A percentile compares a stretch with the other conserved stretches of the same genome.
phyloP scores from a whole-genome alignment of 192 early-diverging fungal genomes.

The Coemansia sp. region DNA sequence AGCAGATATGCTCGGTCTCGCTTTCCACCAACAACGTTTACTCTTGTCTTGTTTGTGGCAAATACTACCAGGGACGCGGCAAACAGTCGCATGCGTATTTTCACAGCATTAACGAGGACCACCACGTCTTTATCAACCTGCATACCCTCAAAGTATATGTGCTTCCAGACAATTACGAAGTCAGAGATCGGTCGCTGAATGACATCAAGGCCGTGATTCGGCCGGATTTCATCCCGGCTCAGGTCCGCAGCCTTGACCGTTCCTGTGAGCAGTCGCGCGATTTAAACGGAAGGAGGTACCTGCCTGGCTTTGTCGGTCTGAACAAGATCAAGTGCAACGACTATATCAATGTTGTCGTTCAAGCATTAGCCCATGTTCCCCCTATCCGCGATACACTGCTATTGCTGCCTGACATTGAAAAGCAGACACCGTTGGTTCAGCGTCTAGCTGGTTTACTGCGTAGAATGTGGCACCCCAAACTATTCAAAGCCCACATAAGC shows the following conservation, averaged over 20 bases:
- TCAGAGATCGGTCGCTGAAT: conserved; percentile 76
- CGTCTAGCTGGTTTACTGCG: conserved; percentile 76
- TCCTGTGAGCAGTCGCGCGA: conserved; percentile 63
- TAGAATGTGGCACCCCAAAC: conserved; percentile 90
- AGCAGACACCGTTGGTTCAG: conserved; percentile 63
- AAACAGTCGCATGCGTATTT: conserved; percentile 90
- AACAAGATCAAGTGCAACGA: conserved; percentile 96
- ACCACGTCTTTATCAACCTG: conserved; percentile 95
- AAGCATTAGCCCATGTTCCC: conserved; percentile 81
- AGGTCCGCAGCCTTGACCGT: conserved; percentile 69
- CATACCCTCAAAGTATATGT: conserved; percentile 83
- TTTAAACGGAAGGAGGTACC: conserved; percentile 79
- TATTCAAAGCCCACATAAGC: conserved; percentile 92
- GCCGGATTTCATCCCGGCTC: conserved; percentile 71
- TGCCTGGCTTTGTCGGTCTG: conserved; percentile 90
- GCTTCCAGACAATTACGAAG: conserved; percentile 93
- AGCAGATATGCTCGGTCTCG: conserved; percentile 95
- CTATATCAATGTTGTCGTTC: conserved; percentile 90
- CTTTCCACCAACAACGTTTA: conserved; percentile 93
- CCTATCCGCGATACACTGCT: conserved; percentile 85
- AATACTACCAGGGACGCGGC: conserved; percentile 93
- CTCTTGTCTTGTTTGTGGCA: conserved; percentile 94
- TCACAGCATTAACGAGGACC: conserved; percentile 91
- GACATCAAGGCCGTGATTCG: conserved; percentile 91
- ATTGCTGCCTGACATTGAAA: conserved; percentile 21